Evolutionary conservation across 179 eudicot genomes (phyloP).

Genomic region (Spinacia oleracea): DNA sequence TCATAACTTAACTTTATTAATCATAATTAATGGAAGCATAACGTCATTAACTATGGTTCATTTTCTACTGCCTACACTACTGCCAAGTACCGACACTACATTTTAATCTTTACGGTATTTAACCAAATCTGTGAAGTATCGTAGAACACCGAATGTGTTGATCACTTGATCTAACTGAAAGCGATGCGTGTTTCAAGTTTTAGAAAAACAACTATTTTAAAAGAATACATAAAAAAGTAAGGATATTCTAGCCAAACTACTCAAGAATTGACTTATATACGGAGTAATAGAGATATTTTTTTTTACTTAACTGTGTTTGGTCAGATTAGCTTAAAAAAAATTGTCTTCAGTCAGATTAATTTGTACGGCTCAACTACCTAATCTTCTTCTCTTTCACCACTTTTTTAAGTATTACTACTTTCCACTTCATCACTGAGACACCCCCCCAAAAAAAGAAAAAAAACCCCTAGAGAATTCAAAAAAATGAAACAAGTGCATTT

Average conservation of each 20-base stretch:
- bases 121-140: conserved; percentile 19
- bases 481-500: conserved; percentile 24
- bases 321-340: too few species aligned
- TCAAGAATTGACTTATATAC: too few species aligned
- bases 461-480: not conserved
- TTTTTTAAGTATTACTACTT: not conserved
- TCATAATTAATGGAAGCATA: not conserved
- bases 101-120: conserved; percentile 5
- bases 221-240: too few species aligned
- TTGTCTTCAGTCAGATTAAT: conserved; percentile 22
- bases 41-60: conserved; percentile 17
- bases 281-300: too few species aligned
- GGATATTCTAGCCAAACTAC: too few species aligned
- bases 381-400: conserved; percentile 8
- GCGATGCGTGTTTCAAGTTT: too few species aligned
- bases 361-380: conserved; percentile 39
- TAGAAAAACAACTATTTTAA: too few species aligned
- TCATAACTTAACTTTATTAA: conserved; percentile 13
- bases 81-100: conserved; percentile 24
- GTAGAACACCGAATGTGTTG: conserved; percentile 24
- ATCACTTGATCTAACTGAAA: too few species aligned
- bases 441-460: not conserved
- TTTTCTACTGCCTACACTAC: conserved; percentile 22
- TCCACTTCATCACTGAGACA: conserved; percentile 19
- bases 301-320: too few species aligned